These are phyloP conservation scores for Periconia sp. DNA, from an alignment of 2,329 filamentous ascomycete genomes.

Conservation along the genomic window DNA sequence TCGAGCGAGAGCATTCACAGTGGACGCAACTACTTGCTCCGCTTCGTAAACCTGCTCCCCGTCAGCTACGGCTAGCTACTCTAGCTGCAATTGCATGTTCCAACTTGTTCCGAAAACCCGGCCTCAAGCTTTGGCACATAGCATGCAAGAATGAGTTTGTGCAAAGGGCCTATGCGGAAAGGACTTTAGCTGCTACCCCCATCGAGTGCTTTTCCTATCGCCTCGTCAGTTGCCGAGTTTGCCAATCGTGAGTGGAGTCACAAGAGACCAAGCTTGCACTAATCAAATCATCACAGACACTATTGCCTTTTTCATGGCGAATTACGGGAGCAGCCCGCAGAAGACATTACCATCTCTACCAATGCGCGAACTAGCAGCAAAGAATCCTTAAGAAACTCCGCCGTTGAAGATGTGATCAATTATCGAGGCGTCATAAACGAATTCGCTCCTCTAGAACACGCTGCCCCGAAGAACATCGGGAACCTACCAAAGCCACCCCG, in stretches of 20 bases:
- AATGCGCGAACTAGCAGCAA: neutral
- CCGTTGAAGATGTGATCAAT: conserved; percentile 31
- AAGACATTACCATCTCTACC: neutral
- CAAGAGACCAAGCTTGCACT: neutral
- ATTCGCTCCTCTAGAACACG: conserved; percentile 10
- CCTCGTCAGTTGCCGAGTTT: conserved; percentile 34
- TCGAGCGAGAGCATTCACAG: conserved; percentile 32
- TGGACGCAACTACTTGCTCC: conserved; percentile 39
- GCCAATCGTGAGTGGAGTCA: conserved; percentile 32
- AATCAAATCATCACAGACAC: conserved; percentile 26
- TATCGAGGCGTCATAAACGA: conserved; percentile 26
- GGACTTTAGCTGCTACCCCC: too few species aligned
- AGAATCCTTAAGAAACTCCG: conserved; percentile 21
- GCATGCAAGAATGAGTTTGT: conserved; percentile 34
- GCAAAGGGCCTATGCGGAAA: too few species aligned
- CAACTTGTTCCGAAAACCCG: conserved; percentile 40
- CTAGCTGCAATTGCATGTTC: conserved; percentile 45
- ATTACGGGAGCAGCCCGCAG: conserved; percentile 35
- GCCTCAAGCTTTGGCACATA: conserved; percentile 51
- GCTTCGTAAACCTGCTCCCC: conserved; percentile 30
- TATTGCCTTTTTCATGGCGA: conserved; percentile 52
- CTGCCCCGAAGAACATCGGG: conserved; percentile 2
- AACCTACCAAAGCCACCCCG: conserved; percentile 11
- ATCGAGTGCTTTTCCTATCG: too few species aligned
- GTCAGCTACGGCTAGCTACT: conserved; percentile 37